phyloP scores from a whole-genome alignment of 2,329 filamentous ascomycete species.

The Nemania serpens region DNA sequence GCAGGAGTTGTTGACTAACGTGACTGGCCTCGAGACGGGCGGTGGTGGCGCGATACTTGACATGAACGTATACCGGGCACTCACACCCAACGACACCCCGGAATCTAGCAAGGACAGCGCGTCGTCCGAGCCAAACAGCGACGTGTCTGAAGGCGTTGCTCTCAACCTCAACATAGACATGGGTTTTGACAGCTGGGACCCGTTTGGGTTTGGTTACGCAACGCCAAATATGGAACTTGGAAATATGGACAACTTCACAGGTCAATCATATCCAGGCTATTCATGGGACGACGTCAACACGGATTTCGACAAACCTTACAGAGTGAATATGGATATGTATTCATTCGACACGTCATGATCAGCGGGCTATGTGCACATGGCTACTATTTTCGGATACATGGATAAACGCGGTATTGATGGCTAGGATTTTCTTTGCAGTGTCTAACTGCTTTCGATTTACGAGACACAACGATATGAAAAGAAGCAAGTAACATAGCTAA shows the following conservation, averaged over 20 bases:
- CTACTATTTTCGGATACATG: background rate
- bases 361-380: background rate
- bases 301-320: conserved; percentile 59
- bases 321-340: conserved; percentile 54
- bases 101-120: conserved; percentile 67
- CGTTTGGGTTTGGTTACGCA: conserved; percentile 55
- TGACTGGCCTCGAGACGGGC: conserved; percentile 48
- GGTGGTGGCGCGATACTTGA: conserved; percentile 57
- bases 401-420: background rate
- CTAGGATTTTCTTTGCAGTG: background rate
- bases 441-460: conserved; percentile 5
- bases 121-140: conserved; percentile 64
- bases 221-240: conserved; percentile 38
- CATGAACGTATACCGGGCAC: conserved; percentile 57
- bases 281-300: conserved; percentile 56
- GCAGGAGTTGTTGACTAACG: conserved; percentile 51
- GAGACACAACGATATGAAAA: conserved; percentile 9
- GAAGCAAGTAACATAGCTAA: background rate
- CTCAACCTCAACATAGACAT: conserved; percentile 53
- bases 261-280: conserved; percentile 35
- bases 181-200: conserved; percentile 53
- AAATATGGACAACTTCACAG: conserved; percentile 28
- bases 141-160: conserved; percentile 59
- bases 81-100: conserved; percentile 67
- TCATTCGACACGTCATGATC: conserved; percentile 45